Base-by-base conservation (phyloP, 2,329 filamentous ascomycete genomes). In the Fusarium hainanense region DNA sequence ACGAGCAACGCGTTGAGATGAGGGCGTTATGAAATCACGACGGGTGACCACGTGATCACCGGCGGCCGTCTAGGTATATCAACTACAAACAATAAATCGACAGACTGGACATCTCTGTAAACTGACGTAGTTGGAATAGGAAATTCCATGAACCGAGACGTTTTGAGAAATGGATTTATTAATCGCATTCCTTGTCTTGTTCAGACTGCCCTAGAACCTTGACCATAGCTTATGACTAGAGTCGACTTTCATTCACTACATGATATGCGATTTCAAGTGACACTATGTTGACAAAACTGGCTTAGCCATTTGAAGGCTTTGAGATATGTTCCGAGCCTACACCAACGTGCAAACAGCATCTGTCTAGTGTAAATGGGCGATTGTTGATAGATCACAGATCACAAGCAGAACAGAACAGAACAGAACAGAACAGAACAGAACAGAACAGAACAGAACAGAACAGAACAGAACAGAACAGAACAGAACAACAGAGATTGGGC, bases 41-140 rank as follows among this genome's bases (percentile, higher is more conserved):
- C 68, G 54, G 70, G 68, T 65, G 32, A 41, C 46, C 70, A 73
- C 70, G 70, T 73, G 70, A 73, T 20, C n/a, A 14, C 6, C 18
- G 13, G 9, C 14, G 25, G 27, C 23, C 34, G 20, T 28, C 27
- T 44, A 21, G 14, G 42, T 25, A 16, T n/a, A 54, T 12, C 18
- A 51, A 21, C 49, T 13, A 23, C 11, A 7, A 1, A 28, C 12
- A 28, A 27, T 21, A 6, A 11, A 14, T 9, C 18, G 8, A 20
- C 16, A 27, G 18, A 16, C n/a, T 12, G 13, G 4, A 20, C 18
- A 6, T 27, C 27, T n/a, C 8, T 7, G 18, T 18, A 51, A 7
- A 42, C 9, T 21, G 16, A 14, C 7, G 28, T 20, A 12, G 18
- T 16, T 13, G 8, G 7, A 16, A 6, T 9, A 10, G 27, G 9